Conservation (phyloP, 73 alveolate genomes). For the Paramecium sonneborni region DNA sequence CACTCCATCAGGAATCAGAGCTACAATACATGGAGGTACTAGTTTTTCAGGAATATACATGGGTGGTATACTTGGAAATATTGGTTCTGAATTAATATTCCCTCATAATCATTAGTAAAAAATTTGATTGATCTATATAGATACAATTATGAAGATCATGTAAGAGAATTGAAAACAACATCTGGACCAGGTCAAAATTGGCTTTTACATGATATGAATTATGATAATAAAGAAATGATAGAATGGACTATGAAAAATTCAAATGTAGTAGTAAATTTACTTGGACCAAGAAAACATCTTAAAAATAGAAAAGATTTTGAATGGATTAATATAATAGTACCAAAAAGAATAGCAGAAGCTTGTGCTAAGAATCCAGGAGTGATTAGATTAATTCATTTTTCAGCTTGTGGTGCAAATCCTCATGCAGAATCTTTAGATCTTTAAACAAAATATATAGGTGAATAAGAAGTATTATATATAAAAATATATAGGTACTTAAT, state of each 20-base stretch:
- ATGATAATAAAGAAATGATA: slow-evolving; percentile 66
- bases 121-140: not conserved
- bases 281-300: slow-evolving; percentile 63
- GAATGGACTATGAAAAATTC: slow-evolving; percentile 67
- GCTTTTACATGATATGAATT: slow-evolving; percentile 58
- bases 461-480: slow-evolving; percentile 60
- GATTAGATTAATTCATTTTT: slow-evolving; percentile 73
- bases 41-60: slow-evolving; percentile 60
- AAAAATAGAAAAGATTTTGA: slow-evolving; percentile 59
- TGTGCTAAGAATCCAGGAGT: slow-evolving; percentile 72
- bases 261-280: slow-evolving; percentile 72
- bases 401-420: slow-evolving; percentile 73
- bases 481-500: not conserved
- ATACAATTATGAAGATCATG: slow-evolving; percentile 54
- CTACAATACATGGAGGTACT: slow-evolving; percentile 66
- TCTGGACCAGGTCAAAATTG: slow-evolving; percentile 46
- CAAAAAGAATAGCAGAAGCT: slow-evolving; percentile 73
- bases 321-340: slow-evolving; percentile 67
- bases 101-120: slow-evolving; percentile 62
- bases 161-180: slow-evolving; percentile 59
- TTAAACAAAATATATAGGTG: slow-evolving; percentile 70
- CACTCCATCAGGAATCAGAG: slow-evolving; percentile 64
- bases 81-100: slow-evolving; percentile 63
- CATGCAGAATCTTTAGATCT: slow-evolving; percentile 55
- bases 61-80: slow-evolving; percentile 62